Evolutionary conservation across 23 red algal species (phyloP).

Genomic region (Agarophyton chilense): DNA sequence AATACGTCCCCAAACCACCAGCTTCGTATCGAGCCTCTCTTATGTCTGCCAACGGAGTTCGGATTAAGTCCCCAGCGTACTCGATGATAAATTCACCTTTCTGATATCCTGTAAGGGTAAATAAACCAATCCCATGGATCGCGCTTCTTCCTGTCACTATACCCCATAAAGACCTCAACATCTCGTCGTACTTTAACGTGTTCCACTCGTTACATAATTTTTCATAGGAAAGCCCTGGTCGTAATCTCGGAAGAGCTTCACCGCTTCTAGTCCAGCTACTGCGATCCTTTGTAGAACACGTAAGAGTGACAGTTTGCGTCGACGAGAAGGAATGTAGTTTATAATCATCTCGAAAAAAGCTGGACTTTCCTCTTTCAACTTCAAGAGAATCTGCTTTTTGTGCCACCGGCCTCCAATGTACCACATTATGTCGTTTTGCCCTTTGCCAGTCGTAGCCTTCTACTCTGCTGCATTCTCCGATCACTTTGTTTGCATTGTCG

Average conservation of each 20-base stretch:
- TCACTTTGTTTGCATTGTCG: background rate
- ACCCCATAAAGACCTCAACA: constrained; percentile 38
- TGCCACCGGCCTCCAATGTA: constrained; percentile 38
- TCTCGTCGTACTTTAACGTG: constrained; percentile 45
- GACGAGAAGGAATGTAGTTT: background rate
- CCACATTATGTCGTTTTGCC: constrained; percentile 34
- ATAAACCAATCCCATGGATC: constrained; percentile 95
- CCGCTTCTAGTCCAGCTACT: background rate
- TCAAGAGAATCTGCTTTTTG: background rate
- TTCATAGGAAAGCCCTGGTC: constrained; percentile 3
- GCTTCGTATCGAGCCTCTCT: constrained; percentile 81
- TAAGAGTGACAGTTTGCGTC: background rate
- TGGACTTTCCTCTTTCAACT: background rate
- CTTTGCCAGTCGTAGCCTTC: constrained; percentile 66
- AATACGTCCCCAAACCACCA: constrained; percentile 84
- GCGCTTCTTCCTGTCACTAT: constrained; percentile 64
- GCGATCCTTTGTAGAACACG: constrained; percentile 4
- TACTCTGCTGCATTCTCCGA: constrained; percentile 46
- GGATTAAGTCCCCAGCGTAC: constrained; percentile 92
- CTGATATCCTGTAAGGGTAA: constrained; percentile 67
- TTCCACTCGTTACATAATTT: constrained; percentile 4
- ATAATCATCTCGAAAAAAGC: background rate
- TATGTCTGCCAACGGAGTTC: constrained; percentile 76
- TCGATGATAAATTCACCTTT: constrained; percentile 92
- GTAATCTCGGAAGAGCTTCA: background rate